Conservation (phyloP, 495 filamentous ascomycete genomes). For the Hyaloscypha finlandica region DNA sequence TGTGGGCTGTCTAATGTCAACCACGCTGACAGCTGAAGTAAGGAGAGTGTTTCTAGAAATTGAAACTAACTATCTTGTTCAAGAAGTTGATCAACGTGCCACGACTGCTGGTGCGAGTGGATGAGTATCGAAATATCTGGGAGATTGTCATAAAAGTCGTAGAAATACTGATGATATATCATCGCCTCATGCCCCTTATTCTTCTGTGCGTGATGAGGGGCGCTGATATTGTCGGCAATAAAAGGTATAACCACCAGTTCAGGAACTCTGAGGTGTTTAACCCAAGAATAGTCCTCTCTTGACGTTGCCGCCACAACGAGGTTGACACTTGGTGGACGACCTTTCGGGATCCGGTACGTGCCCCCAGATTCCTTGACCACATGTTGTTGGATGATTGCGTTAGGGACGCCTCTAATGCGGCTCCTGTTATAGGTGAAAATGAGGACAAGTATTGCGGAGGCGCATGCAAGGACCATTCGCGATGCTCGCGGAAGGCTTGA, state of each 20-base stretch:
- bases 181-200: slow-evolving; percentile 20
- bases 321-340: slow-evolving; percentile 1
- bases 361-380: slow-evolving; percentile 11
- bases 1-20: too few relatives aligned
- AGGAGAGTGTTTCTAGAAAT: too few relatives aligned
- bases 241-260: slow-evolving; percentile 13
- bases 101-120: slow-evolving; percentile 4
- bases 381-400: slow-evolving; percentile 5
- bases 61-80: slow-evolving; percentile 6
- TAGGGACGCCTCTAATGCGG: neutral
- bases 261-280: slow-evolving; percentile 9
- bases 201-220: slow-evolving; percentile 11
- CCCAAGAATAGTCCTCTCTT: slow-evolving; percentile 5
- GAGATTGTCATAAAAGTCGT: slow-evolving; percentile 19
- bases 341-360: slow-evolving; percentile 6
- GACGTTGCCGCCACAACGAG: slow-evolving; percentile 5
- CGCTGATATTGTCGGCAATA: slow-evolving; percentile 11
- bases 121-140: slow-evolving; percentile 16
- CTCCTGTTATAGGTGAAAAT: neutral
- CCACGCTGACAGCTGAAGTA: too few relatives aligned
- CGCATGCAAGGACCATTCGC: neutral
- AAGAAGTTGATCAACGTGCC: slow-evolving; percentile 13
- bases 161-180: slow-evolving; percentile 22
- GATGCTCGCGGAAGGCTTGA: slow-evolving; percentile 10
- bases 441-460: slow-evolving; percentile 1